Evolutionary conservation across 805 yeast genomes (phyloP), one percentile per base, ranked within the genome.

Genomic region (Barnettozyma salicaria): DNA sequence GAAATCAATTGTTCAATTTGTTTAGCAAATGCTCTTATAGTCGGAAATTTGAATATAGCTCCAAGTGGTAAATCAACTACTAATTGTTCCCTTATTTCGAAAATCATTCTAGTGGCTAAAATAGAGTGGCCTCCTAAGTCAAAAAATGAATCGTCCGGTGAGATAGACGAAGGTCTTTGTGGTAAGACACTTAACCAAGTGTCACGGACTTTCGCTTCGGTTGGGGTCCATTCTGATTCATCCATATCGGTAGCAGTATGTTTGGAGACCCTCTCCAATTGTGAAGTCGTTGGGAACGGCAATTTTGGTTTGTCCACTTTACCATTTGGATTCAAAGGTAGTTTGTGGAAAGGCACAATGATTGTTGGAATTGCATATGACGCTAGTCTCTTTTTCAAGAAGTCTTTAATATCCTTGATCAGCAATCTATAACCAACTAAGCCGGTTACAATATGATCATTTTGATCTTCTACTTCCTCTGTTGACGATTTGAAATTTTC

Each of bases 61-160:
- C 96, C 96, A 43, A 92, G 67, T 18, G 98, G 97, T 36, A 92
- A 67, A 43, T 88, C 95, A 28, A 89, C 73, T 27, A 76, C 72
- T 42, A 89, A 67, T 48, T 72, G 73, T 64, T 83, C 81, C 58
- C 97, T 76, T 49, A 92, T 73, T 48, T 84, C 89, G 53, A 92
- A 92, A 43, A 92, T 90, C 96, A 92, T 88, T 58, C 94, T 76
- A 0, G 99, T 94, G 7, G 97, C 97, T 45, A 92, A 68, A 52
- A 92, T 90, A 1, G 97, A 90, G 61, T 92, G 99, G 3, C 99
- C 99, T 41, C 99, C 99, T 36, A 94, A 66, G 56, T 92, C 99
- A 55, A 92, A 92, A 74, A 92, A 92, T 2, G 95, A 84, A 59
- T 92, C 98, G 3, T 74, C 73, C 23, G 81, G 80, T 21, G 80